Evolutionary conservation across 2,329 filamentous ascomycete species (phyloP).

Genomic region (Nemania diffusa): DNA sequence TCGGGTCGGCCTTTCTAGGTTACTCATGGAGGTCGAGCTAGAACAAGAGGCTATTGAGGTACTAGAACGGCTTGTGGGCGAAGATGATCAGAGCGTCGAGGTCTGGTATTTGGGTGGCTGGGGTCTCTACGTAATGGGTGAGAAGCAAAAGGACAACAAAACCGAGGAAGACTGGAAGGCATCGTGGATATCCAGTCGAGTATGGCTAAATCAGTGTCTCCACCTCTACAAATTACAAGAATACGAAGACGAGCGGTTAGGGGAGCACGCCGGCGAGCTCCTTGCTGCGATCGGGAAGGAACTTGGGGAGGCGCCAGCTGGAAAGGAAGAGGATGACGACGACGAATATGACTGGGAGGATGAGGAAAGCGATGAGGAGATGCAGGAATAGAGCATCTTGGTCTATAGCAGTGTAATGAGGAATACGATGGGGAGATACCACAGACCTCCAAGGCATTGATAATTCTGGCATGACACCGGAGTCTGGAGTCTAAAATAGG

Average conservation of each 20-base stretch:
- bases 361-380: constrained; percentile 66
- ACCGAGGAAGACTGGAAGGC: constrained; percentile 64
- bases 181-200: constrained; percentile 77
- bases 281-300: constrained; percentile 70
- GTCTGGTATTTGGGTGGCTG: constrained; percentile 97
- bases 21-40: constrained; percentile 91
- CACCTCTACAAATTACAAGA: constrained; percentile 81
- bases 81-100: constrained; percentile 95
- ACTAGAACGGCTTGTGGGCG: constrained; percentile 81
- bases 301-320: constrained; percentile 68
- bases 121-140: constrained; percentile 83
- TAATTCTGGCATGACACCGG: constrained; percentile 42
- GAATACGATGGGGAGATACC: constrained; percentile 39
- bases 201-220: constrained; percentile 85
- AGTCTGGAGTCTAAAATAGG: constrained; percentile 44
- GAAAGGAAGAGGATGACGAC: constrained; percentile 65
- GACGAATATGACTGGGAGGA: constrained; percentile 62
- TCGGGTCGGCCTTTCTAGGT: constrained; percentile 81
- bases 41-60: constrained; percentile 87
- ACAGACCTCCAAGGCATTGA: constrained; percentile 36
- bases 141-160: constrained; percentile 68
- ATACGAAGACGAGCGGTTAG: constrained; percentile 85
- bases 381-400: constrained; percentile 55
- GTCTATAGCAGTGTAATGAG: constrained; percentile 3
- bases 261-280: constrained; percentile 79